A percentile compares a stretch with the other conserved stretches of the same genome.
Conservation (phyloP, 352 stramenopile species). For the Phytophthora cajani region DNA sequence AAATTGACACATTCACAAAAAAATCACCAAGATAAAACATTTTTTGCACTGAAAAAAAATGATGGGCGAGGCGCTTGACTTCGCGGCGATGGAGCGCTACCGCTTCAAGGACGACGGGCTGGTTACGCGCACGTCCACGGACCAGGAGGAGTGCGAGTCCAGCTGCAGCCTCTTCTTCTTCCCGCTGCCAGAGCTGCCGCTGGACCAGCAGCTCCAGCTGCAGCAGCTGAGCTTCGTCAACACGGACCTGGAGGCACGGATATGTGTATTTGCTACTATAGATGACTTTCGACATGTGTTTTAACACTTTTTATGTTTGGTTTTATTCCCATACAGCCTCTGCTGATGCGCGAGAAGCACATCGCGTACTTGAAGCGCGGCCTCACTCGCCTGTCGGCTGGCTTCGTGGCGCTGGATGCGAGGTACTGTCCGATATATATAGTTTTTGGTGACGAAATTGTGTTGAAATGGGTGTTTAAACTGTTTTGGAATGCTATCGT, state of each 20-base stretch:
- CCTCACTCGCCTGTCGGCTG: slow-evolving; percentile 67
- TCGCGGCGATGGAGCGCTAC: slow-evolving; percentile 48
- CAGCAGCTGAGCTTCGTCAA: slow-evolving; percentile 85
- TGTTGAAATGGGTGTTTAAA: background rate
- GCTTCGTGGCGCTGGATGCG: slow-evolving; percentile 94
- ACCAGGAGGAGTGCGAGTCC: slow-evolving; percentile 90
- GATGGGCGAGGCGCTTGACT: slow-evolving; percentile 19
- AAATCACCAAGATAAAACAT: background rate
- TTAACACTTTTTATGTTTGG: slow-evolving; percentile 5
- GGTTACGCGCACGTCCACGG: slow-evolving; percentile 57
- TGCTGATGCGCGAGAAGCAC: slow-evolving; percentile 89
- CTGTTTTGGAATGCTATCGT: background rate
- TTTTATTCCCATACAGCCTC: slow-evolving; percentile 27
- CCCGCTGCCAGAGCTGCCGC: slow-evolving; percentile 75
- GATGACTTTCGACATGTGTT: background rate
- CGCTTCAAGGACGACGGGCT: slow-evolving; percentile 64
- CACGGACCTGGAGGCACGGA: slow-evolving; percentile 49
- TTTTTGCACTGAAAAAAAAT: background rate
- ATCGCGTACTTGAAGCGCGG: slow-evolving; percentile 76
- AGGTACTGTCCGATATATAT: slow-evolving; percentile 38
- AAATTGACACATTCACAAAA: background rate
- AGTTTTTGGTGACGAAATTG: background rate
- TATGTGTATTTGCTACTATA: background rate
- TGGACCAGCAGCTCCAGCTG: slow-evolving; percentile 86
- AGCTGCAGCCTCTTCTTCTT: slow-evolving; percentile 94